A percentile compares a stretch with the other conserved stretches of the same genome.
phyloP scores from a whole-genome alignment of 1,139 yeast genomes.

The Lodderomyces pseudojiufengensis region DNA sequence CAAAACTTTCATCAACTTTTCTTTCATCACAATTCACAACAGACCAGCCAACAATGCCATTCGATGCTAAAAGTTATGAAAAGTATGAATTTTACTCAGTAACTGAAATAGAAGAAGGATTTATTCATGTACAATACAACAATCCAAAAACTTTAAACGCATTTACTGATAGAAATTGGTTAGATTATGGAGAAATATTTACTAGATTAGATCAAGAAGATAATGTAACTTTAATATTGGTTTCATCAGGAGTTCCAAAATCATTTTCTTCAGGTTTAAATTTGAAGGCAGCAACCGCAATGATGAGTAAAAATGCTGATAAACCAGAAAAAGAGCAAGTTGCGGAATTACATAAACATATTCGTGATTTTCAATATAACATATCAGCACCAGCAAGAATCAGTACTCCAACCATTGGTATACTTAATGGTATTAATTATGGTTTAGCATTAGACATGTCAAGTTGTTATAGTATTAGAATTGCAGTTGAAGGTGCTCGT shows the following conservation, averaged over 20 bases:
- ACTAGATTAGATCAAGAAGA: constrained; percentile 43
- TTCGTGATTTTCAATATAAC: constrained; percentile 56
- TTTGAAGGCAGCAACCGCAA: constrained; percentile 36
- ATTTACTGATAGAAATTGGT: constrained; percentile 51
- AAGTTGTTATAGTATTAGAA: constrained; percentile 55
- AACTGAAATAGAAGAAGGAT: constrained; percentile 42
- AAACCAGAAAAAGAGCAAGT: constrained; percentile 17
- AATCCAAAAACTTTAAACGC: constrained; percentile 64
- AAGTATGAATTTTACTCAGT: constrained; percentile 39
- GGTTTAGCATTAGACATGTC: constrained; percentile 73
- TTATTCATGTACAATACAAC: constrained; percentile 60
- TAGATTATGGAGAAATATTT: constrained; percentile 51
- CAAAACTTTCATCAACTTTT: background rate
- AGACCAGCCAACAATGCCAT: constrained; percentile 15
- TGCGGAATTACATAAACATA: constrained; percentile 34
- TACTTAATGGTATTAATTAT: constrained; percentile 44
- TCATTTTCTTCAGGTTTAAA: constrained; percentile 70
- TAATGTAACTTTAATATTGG: constrained; percentile 47
- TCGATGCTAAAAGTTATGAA: constrained; percentile 26
- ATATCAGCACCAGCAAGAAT: constrained; percentile 48
- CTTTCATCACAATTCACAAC: background rate
- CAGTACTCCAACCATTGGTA: constrained; percentile 46
- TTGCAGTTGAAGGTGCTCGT: constrained; percentile 50
- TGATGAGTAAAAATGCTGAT: constrained; percentile 5
- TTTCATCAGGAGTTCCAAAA: constrained; percentile 54